Evolutionary conservation across 1,284 basidiomycete genomes (phyloP).

Genomic region (Phaffia rhodozyma): DNA sequence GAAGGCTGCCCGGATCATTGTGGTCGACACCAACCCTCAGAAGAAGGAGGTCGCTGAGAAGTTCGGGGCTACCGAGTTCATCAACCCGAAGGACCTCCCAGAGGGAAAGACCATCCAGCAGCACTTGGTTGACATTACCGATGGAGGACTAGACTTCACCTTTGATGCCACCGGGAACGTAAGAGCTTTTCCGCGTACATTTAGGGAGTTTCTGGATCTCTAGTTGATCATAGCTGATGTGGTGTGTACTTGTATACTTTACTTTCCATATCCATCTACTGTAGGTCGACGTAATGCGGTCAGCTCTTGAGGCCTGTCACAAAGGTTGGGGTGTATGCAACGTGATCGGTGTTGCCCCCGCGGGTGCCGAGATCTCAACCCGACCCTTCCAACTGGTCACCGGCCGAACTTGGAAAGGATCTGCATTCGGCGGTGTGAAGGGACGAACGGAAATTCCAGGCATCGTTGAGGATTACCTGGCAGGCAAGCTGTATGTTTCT

Average conservation of each 20-base stretch:
- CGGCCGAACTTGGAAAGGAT: constrained; percentile 89
- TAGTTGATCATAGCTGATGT: neutral
- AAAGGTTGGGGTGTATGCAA: constrained; percentile 99
- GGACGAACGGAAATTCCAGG: constrained; percentile 87
- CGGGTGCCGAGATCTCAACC: constrained; percentile 96
- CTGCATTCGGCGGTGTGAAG: constrained; percentile 96
- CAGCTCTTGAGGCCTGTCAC: constrained; percentile 91
- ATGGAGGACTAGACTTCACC: constrained; percentile 94
- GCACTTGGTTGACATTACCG: constrained; percentile 80
- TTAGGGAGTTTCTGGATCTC: neutral
- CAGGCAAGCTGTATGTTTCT: constrained; percentile 47
- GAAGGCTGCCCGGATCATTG: constrained; percentile 78
- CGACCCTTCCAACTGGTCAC: constrained; percentile 77
- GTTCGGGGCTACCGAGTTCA: constrained; percentile 94
- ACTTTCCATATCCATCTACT: neutral
- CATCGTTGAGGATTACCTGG: constrained; percentile 70
- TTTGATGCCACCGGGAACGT: constrained; percentile 95
- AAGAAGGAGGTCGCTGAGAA: constrained; percentile 83
- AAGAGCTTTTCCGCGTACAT: constrained; percentile 24
- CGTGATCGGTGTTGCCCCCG: constrained; percentile 78
- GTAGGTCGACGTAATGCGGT: constrained; percentile 82
- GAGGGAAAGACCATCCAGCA: constrained; percentile 77
- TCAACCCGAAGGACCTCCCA: constrained; percentile 68
- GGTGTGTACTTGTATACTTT: neutral
- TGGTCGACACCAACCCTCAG: constrained; percentile 74